Conservation (phyloP, 176 grass and related monocot species). For the barley (Hordeum vulgare) region DNA sequence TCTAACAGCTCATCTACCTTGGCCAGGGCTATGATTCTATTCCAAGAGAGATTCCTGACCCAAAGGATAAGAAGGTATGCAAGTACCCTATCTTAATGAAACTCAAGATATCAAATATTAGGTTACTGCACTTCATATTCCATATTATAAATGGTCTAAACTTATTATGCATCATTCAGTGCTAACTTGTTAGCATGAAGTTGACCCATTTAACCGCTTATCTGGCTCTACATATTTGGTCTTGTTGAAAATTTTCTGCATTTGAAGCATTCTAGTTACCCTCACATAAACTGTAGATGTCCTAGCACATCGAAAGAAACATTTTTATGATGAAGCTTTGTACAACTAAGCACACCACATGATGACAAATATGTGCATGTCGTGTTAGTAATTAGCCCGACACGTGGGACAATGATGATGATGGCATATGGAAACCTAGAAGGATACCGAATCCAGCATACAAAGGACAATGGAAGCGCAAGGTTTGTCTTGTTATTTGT, state of each 20-base stretch:
- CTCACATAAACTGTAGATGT: background rate
- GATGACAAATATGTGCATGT: constrained; percentile 4
- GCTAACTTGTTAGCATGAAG: background rate
- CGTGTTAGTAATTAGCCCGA: constrained; percentile 58
- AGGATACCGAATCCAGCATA: constrained; percentile 92
- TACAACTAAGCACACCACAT: background rate
- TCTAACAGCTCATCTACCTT: constrained; percentile 25
- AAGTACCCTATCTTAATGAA: constrained; percentile 5
- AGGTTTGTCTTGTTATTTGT: too few relatives aligned
- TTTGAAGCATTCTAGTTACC: background rate
- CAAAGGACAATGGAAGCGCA: constrained; percentile 90
- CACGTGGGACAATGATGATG: constrained; percentile 88
- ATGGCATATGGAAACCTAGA: constrained; percentile 85
- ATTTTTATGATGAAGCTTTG: too few relatives aligned
- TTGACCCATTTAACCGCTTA: background rate
- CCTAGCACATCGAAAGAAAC: background rate
- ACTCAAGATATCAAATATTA: background rate
- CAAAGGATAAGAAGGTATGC: constrained; percentile 82
- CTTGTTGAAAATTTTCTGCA: background rate
- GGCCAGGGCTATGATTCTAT: constrained; percentile 95
- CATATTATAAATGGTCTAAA: background rate
- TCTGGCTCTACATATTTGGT: background rate
- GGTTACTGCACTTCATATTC: background rate
- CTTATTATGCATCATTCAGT: constrained; percentile 10
- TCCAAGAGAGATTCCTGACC: constrained; percentile 79